Evolutionary conservation across 164 flowering plant species (phyloP), one percentile per base, ranked within the genome.

Genomic region (Vitis rotundifolia): DNA sequence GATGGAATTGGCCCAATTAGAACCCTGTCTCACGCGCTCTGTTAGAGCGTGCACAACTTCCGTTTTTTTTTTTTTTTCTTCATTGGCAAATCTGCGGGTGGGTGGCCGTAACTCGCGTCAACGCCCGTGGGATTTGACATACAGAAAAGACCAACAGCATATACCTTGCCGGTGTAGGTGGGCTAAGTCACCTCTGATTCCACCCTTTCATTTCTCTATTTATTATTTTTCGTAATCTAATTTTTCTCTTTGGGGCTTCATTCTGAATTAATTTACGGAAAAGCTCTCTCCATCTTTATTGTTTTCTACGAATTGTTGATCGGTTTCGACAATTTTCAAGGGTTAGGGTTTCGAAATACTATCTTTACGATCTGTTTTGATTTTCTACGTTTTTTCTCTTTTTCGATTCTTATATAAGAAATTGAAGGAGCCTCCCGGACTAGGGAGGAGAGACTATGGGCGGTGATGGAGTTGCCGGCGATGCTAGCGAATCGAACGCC

Each of bases 401-500:
- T 22, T 28, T 68, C 37, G 56, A 31, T n/a, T 19, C 19, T 68
- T 26, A 49, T 13, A 22, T 49, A 13, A 52, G 50, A 52, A 9
- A 3, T 47, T 14, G 15, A 56, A 31, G 11, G 44, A 57, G 22
- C 66, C 52, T 52, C 66, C 61, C 18, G 8, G 26, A 16, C 3
- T 55, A 57, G 71, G 59, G 69, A 47, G 68, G 63, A 11, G 16
- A 57, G 22, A 57, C 59, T 18, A 57, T 57, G 59, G 74, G 63
- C 50, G 71, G 63, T n/a, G 63, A 64, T 16, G 72, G 60, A 14
- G 72, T 37, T 29, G 67, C 10, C 13, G 70, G 28, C 9, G 74
- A 67, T 8, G 57, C 59, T 22, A 62, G 22, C 22, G 80, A 69
- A 55, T 60, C 80, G 10, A 18, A 28, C 58, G 67, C 68, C 52